Evolutionary conservation across 2,329 filamentous ascomycete genomes (phyloP).

Genomic region (Neocatenulostroma microsporum): DNA sequence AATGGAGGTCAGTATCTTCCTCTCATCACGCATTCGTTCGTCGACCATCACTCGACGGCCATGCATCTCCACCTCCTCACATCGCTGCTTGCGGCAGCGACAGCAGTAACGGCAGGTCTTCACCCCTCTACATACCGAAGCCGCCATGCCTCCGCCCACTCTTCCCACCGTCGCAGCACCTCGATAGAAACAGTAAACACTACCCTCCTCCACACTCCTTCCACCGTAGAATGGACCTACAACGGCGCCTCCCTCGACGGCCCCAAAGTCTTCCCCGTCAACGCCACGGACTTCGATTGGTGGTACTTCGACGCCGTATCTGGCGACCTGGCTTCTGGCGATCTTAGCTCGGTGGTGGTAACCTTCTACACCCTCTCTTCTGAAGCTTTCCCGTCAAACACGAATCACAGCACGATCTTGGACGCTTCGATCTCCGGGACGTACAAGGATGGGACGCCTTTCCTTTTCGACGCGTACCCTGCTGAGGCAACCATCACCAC

Average conservation of each 20-base stretch:
- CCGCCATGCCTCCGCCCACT: too few species aligned
- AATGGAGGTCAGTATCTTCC: too few species aligned
- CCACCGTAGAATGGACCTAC: conserved; percentile 4
- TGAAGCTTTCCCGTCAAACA: not conserved
- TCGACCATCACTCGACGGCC: too few species aligned
- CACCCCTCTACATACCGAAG: too few species aligned
- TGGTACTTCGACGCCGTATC: conserved; percentile 11
- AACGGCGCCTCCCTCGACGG: conserved; percentile 5
- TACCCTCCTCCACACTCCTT: conserved; percentile 1
- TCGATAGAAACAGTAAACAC: too few species aligned
- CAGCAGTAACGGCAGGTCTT: too few species aligned
- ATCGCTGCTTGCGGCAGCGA: too few species aligned
- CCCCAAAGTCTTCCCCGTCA: conserved; percentile 8
- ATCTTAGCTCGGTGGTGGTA: conserved; percentile 4
- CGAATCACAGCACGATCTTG: not conserved
- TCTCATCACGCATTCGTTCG: too few species aligned
- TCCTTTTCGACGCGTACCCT: not conserved
- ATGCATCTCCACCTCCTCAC: too few species aligned
- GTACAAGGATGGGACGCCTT: not conserved
- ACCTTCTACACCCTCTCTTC: conserved; percentile 2
- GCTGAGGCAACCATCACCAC: not conserved
- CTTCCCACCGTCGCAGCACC: too few species aligned
- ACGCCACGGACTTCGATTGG: conserved; percentile 8
- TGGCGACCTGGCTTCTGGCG: conserved; percentile 1
- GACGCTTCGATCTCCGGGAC: not conserved